These are phyloP conservation scores for Salix exigua DNA, from an alignment of 345 rosid species.

Conservation along the genomic window DNA sequence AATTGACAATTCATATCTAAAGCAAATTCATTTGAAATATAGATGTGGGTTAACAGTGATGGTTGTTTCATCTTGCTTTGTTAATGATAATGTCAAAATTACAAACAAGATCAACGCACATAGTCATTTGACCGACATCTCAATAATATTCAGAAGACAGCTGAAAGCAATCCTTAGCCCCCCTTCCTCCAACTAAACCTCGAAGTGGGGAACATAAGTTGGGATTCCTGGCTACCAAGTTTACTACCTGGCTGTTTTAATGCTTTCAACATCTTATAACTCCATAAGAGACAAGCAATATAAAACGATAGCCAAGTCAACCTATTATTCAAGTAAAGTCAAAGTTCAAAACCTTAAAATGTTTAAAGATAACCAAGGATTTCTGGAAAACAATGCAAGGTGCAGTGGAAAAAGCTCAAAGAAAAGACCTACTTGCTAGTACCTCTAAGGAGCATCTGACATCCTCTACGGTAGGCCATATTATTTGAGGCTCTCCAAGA, in stretches of 20 bases:
- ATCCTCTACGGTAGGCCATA: conserved; percentile 96
- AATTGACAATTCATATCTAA: too few species aligned
- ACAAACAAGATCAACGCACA: too few species aligned
- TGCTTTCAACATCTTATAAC: background rate
- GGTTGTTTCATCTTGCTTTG: too few species aligned
- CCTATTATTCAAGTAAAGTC: background rate
- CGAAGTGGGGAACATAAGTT: too few species aligned
- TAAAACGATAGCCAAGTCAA: background rate
- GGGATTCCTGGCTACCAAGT: too few species aligned
- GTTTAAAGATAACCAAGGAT: background rate
- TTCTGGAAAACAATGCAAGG: background rate
- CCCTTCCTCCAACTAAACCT: too few species aligned
- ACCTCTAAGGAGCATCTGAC: conserved; percentile 94
- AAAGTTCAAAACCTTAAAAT: background rate
- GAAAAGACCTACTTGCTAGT: conserved; percentile 19
- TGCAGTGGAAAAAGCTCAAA: background rate
- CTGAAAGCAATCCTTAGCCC: too few species aligned
- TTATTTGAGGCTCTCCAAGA: conserved; percentile 63
- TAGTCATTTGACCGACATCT: background rate
- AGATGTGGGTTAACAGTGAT: too few species aligned
- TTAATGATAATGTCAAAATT: too few species aligned
- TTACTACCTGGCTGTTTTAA: background rate
- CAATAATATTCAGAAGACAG: background rate
- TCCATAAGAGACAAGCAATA: background rate
- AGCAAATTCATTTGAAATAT: too few species aligned